Percentiles rank a stretch among this genome's conserved stretches.
Evolutionary conservation across 106 monocot genomes (phyloP).

Genomic region (Xerophyta viscosa): DNA sequence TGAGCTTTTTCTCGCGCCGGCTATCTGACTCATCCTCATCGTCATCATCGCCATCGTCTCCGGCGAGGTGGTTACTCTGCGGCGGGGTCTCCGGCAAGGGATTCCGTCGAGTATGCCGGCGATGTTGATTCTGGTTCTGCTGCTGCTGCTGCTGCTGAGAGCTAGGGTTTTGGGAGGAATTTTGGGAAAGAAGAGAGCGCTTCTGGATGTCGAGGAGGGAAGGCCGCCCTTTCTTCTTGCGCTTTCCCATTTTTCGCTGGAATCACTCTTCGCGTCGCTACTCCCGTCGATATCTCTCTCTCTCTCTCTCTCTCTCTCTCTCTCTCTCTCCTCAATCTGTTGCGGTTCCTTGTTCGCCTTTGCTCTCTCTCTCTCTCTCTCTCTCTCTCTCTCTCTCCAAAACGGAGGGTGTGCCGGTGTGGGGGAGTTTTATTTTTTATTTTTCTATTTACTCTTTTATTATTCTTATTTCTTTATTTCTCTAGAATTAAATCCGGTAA

Average conservation of each 20-base stretch:
- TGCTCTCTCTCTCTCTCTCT: not conserved
- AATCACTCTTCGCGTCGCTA: not conserved
- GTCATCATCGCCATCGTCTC: not conserved
- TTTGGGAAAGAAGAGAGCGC: not conserved
- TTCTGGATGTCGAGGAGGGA: slow-evolving; percentile 9
- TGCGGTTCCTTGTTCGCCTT: not conserved
- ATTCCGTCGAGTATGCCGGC: slow-evolving; percentile 5
- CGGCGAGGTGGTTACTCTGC: not conserved
- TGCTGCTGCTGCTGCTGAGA: not conserved
- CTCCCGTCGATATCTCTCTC: not conserved
- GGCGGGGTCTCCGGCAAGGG: slow-evolving; percentile 1
- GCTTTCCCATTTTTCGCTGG: too few relatives aligned
- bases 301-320: too few relatives aligned
- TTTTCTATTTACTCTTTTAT: too few relatives aligned
- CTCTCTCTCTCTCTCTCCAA: too few relatives aligned
- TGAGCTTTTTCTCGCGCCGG: slow-evolving; percentile 52
- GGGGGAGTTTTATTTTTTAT: too few relatives aligned
- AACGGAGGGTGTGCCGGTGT: too few relatives aligned
- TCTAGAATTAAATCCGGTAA: too few relatives aligned
- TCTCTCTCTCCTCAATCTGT: not conserved
- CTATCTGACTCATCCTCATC: slow-evolving; percentile 1
- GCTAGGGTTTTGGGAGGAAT: not conserved
- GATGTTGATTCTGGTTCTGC: not conserved
- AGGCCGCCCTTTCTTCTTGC: slow-evolving; percentile 13
- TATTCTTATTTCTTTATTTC: too few relatives aligned